These are phyloP conservation scores for Syzygium oleosum DNA, from an alignment of 345 rosid genomes.

Conservation along the genomic window DNA sequence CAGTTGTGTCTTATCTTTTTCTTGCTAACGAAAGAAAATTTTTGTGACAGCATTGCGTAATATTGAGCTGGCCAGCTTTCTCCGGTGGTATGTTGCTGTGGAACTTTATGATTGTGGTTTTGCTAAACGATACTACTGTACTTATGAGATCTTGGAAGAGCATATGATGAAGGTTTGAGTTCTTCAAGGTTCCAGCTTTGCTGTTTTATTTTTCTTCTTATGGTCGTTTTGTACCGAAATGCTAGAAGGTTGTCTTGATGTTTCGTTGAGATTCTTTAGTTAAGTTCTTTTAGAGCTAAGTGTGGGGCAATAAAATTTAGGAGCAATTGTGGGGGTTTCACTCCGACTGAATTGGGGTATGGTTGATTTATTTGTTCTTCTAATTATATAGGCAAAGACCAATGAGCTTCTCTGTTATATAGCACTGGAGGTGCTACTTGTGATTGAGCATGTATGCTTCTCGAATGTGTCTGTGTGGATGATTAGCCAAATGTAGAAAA, in stretches of 20 bases:
- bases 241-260: neutral
- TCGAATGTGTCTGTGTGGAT: neutral
- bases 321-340: neutral
- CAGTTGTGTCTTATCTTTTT: neutral
- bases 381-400: neutral
- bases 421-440: neutral
- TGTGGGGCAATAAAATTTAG: neutral
- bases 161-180: conserved; percentile 61
- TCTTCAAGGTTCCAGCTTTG: neutral
- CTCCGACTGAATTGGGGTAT: neutral
- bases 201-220: neutral
- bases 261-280: neutral
- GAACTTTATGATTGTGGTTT: conserved; percentile 81
- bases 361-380: neutral
- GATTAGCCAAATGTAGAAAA: neutral
- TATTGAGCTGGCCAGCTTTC: conserved; percentile 87
- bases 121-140: conserved; percentile 68
- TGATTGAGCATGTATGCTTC: neutral
- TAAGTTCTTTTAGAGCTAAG: neutral
- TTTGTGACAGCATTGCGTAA: conserved; percentile 65
- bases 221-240: neutral
- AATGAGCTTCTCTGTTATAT: neutral
- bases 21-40: neutral
- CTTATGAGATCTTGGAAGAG: conserved; percentile 75
- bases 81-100: conserved; percentile 93